Percentiles rank a stretch among this genome's conserved stretches.
These are phyloP conservation scores for Kodamaea ohmeri DNA, from an alignment of 1,139 yeast species.

Conservation along the genomic window DNA sequence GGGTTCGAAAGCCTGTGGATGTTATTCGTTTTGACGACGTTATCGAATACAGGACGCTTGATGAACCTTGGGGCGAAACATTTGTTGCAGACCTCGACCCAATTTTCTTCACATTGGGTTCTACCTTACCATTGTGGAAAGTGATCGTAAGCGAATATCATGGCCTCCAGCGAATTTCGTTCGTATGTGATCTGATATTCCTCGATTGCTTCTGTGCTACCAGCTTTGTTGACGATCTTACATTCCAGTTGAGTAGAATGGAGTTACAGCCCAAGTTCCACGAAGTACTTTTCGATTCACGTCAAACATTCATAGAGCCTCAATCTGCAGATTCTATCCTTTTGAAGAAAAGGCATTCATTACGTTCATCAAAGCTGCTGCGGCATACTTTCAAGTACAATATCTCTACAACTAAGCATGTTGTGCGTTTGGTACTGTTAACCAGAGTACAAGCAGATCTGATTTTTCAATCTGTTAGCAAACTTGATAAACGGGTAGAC, in stretches of 20 bases:
- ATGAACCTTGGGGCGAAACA: conserved; percentile 5
- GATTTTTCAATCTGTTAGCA: background rate
- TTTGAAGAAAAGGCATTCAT: background rate
- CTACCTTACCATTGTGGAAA: conserved; percentile 30
- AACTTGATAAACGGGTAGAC: background rate
- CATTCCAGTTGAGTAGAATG: conserved; percentile 15
- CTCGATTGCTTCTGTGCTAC: conserved; percentile 37
- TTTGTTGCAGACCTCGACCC: conserved; percentile 19
- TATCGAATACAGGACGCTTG: conserved; percentile 18
- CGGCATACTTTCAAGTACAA: background rate
- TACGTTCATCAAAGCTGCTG: background rate
- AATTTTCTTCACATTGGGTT: conserved; percentile 17
- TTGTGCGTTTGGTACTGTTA: background rate
- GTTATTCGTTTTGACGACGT: conserved; percentile 25
- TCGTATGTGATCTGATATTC: conserved; percentile 33
- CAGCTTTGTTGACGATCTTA: conserved; percentile 32
- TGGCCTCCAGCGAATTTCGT: conserved; percentile 22
- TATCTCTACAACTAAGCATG: background rate
- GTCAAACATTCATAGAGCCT: conserved; percentile 7
- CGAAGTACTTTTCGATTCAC: conserved; percentile 6
- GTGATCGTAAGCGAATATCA: conserved; percentile 20
- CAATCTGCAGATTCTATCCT: background rate
- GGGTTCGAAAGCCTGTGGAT: conserved; percentile 19
- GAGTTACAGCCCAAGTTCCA: conserved; percentile 2
- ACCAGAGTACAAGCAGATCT: background rate